A percentile compares a stretch with the other conserved stretches of the same genome.
Evolutionary conservation across 306 rosid genomes (phyloP).

Genomic region (Senna tora): DNA sequence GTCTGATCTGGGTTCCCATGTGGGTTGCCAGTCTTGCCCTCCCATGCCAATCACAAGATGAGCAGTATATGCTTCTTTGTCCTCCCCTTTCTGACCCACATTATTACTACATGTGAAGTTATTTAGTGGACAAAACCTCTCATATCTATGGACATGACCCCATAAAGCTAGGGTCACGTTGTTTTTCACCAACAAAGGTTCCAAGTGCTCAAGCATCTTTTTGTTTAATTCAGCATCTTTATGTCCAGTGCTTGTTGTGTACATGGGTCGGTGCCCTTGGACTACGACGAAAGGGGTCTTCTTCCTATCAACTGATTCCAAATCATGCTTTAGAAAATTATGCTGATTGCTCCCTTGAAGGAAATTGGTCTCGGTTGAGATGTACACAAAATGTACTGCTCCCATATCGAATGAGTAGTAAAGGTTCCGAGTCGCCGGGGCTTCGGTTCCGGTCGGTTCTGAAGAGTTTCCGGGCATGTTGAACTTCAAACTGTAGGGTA

Average conservation of each 20-base stretch:
- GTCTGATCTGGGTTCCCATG: conserved; percentile 55
- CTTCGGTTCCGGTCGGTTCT: conserved; percentile 69
- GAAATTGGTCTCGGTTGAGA: conserved; percentile 91
- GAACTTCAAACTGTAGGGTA: conserved; percentile 86
- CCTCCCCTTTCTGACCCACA: conserved; percentile 43
- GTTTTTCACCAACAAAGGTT: conserved; percentile 83
- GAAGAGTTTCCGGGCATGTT: conserved; percentile 93
- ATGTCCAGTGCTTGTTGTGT: conserved; percentile 69
- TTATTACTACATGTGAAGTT: conserved; percentile 74
- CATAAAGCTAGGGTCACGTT: conserved; percentile 84
- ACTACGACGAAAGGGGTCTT: conserved; percentile 81
- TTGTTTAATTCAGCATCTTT: conserved; percentile 69
- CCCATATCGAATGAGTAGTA: conserved; percentile 89
- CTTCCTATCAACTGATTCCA: conserved; percentile 72
- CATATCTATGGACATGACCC: conserved; percentile 97
- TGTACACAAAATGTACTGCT: conserved; percentile 75
- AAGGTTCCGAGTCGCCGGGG: conserved; percentile 74
- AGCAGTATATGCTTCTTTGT: conserved; percentile 48
- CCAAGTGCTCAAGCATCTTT: conserved; percentile 77
- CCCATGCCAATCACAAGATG: conserved; percentile 94
- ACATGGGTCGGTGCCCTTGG: conserved; percentile 96
- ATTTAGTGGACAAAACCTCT: conserved; percentile 82
- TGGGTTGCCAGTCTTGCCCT: conserved; percentile 75
- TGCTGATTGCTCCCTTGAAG: conserved; percentile 71
- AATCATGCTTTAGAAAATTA: conserved; percentile 74